phyloP scores from a whole-genome alignment of 768 basidiomycete genomes.

The Postia placenta region DNA sequence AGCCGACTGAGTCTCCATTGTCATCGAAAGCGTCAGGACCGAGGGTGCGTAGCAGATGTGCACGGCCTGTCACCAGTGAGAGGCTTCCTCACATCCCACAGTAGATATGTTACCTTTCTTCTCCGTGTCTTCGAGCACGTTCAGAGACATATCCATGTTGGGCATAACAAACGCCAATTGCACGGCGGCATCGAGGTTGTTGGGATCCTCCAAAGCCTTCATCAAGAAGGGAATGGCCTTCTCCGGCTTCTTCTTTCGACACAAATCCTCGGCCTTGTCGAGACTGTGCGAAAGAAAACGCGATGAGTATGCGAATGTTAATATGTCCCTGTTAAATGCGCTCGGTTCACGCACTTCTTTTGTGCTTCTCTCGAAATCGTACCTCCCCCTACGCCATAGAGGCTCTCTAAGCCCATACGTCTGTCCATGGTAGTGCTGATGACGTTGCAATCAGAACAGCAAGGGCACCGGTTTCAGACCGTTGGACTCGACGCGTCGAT shows the following conservation, averaged over 20 bases:
- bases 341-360: conserved; percentile 10
- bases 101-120: conserved; percentile 13
- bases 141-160: conserved; percentile 20
- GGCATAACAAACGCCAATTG: conserved; percentile 30
- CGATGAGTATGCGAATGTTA: too few species aligned
- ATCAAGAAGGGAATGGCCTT: conserved; percentile 34
- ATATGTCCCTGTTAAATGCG: too few species aligned
- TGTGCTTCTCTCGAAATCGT: conserved; percentile 10
- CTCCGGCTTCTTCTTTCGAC: conserved; percentile 24
- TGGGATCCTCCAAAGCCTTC: conserved; percentile 33
- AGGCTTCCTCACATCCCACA: background rate
- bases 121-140: conserved; percentile 24
- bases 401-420: conserved; percentile 9
- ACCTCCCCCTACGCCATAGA: conserved; percentile 13
- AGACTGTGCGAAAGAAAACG: conserved; percentile 19
- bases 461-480: too few species aligned
- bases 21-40: conserved; percentile 34
- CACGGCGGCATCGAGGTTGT: conserved; percentile 36
- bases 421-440: conserved; percentile 13
- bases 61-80: conserved; percentile 21
- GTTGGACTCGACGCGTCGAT: too few species aligned
- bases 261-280: conserved; percentile 32
- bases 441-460: too few species aligned
- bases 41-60: conserved; percentile 21
- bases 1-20: conserved; percentile 26